Evolutionary conservation across 2,329 filamentous ascomycete species (phyloP).

Genomic region (Purpureocillium takamizusanense): DNA sequence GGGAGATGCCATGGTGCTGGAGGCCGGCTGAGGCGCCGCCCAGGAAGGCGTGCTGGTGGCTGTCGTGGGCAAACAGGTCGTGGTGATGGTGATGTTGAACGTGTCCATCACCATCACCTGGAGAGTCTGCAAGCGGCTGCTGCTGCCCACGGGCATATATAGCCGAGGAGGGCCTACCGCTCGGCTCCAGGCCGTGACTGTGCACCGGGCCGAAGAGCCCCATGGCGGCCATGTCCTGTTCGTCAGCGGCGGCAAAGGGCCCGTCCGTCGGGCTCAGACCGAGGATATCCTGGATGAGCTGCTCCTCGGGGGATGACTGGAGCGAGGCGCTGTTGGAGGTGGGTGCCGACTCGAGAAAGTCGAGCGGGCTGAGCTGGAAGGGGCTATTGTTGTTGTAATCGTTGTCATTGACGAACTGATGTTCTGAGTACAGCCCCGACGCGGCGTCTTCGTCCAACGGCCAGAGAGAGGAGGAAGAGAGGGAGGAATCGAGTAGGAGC

Average conservation of each 20-base stretch:
- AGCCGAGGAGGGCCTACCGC: background rate
- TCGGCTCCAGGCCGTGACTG: background rate
- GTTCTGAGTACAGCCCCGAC: background rate
- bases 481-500: background rate
- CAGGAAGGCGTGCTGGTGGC: background rate
- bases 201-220: slow-evolving; percentile 3
- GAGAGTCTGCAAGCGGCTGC: no score
- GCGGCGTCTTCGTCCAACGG: background rate
- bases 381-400: background rate
- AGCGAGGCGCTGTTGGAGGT: background rate
- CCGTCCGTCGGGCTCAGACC: background rate
- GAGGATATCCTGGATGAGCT: background rate
- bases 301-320: background rate
- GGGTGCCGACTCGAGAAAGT: background rate
- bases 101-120: background rate
- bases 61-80: slow-evolving; percentile 1
- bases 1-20: slow-evolving; percentile 1
- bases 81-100: background rate
- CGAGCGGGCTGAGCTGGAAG: background rate
- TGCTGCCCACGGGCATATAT: no score
- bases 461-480: background rate
- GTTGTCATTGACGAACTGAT: background rate
- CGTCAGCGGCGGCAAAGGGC: background rate
- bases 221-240: slow-evolving; percentile 3
- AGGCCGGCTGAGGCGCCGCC: slow-evolving; percentile 2